Evolutionary conservation across 1,284 basidiomycete genomes (phyloP).

Genomic region (Ceratobasidium sp.): DNA sequence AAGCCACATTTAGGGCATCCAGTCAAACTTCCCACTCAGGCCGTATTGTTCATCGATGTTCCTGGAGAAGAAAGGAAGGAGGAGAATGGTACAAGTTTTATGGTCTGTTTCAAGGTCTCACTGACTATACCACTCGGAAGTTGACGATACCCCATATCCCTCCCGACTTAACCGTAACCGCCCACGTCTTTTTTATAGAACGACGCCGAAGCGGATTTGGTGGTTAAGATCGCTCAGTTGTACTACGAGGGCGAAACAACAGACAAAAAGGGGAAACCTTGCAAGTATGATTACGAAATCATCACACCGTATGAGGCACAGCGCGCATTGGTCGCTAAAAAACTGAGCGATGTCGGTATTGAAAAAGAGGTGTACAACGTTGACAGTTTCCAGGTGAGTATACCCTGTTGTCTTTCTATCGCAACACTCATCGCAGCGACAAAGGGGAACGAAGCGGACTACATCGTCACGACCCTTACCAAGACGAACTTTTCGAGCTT

Average conservation of each 20-base stretch:
- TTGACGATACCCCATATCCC: no score
- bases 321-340: slow-evolving; percentile 57
- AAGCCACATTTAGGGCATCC: slow-evolving; percentile 45
- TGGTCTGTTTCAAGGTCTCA: slow-evolving; percentile 51
- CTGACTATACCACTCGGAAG: no score
- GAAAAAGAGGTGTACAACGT: slow-evolving; percentile 40
- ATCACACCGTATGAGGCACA: slow-evolving; percentile 77
- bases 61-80: slow-evolving; percentile 49
- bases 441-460: slow-evolving; percentile 41
- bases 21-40: neutral
- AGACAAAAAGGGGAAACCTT: neutral
- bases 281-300: slow-evolving; percentile 57
- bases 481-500: slow-evolving; percentile 68
- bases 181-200: no score
- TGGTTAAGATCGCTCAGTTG: slow-evolving; percentile 8
- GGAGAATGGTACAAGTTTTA: slow-evolving; percentile 54
- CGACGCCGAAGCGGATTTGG: slow-evolving; percentile 53
- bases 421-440: neutral
- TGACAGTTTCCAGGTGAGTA: slow-evolving; percentile 36
- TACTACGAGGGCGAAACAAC: slow-evolving; percentile 4
- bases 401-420: neutral
- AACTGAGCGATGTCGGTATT: slow-evolving; percentile 50
- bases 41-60: slow-evolving; percentile 57
- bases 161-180: no score
- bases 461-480: slow-evolving; percentile 63